Base-by-base conservation (phyloP, 352 stramenopile genomes). In the Phytopythium chamaehyphon region DNA sequence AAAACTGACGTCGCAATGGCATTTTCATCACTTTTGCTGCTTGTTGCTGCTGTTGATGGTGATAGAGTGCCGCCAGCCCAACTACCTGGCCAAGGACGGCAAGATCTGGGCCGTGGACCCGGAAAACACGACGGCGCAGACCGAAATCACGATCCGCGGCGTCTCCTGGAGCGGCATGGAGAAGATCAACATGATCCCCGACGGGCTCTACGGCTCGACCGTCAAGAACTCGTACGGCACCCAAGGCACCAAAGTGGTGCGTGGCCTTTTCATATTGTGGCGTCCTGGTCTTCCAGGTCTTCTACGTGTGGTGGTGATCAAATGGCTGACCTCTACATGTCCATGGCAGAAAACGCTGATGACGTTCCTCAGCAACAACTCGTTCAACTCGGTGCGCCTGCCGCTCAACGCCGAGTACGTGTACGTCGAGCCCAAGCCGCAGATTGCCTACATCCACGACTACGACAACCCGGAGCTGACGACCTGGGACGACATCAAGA, bases 101-200 rank as follows among this genome's bases (percentile, higher is more conserved):
- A 82, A 86, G 49, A 84, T 89, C 55, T 62, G 61, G 19, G 73
- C 76, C 0, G 55, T 81, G 19, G 74, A 88, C 38, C 73, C 74
- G 28, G 21, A 51, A 14, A 61, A 79, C 35, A 26, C 58, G 12
- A 64, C 60, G 2, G 55, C 59, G 2, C 51, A 81, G 61, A 83
- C 71, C 10, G 60, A 78, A 45, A 71, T 89, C 51, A 63, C 54
- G n/a, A 83, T 89, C 59, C 77, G 80, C 35, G 78, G 78, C 38
- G 75, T 89, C 4, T 24, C 68, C 2, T 89, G 78, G 78, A 58
- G 69, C 47, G 78, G 78, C 35, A 86, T 87, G 71, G 78, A 89
- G 62, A 80, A 82, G 57, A 69, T 76, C 18, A 67, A 87, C 47
- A 83, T 81, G 64, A 86, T 88, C 54, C 74, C 72, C 3, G 67